Percentiles rank a stretch among this genome's conserved stretches.
Evolutionary conservation across 2,329 filamentous ascomycete species (phyloP).

Genomic region (Clonostachys rhizophaga): DNA sequence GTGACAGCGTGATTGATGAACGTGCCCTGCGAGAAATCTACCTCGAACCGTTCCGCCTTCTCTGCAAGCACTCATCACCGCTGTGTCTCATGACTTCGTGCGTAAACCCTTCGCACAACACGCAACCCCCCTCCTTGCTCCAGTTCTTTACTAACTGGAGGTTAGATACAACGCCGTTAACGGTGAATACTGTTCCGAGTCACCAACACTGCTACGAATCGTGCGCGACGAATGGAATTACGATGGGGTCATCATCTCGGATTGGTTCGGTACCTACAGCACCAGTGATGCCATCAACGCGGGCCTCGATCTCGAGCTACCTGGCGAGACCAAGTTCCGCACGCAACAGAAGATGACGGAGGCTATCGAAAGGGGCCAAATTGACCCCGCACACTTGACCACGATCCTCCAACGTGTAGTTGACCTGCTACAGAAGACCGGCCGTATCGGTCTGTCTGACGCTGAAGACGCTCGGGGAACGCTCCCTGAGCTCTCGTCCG

Average conservation of each 20-base stretch:
- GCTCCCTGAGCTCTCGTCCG: constrained; percentile 9
- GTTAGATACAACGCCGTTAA: no score
- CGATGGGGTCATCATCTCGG: constrained; percentile 38
- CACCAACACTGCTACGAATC: no score
- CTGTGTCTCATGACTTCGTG: constrained; percentile 33
- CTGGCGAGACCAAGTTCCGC: constrained; percentile 19
- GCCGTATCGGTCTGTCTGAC: no score
- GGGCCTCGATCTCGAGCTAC: constrained; percentile 26
- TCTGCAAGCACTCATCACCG: constrained; percentile 30
- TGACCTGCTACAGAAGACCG: no score
- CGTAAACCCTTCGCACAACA: no score
- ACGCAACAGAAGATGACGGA: constrained; percentile 13
- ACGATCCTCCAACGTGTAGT: no score
- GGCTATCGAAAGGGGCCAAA: constrained; percentile 12
- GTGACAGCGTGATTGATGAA: constrained; percentile 18
- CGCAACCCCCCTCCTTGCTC: no score
- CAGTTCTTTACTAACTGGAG: no score
- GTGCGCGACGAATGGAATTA: constrained; percentile 31
- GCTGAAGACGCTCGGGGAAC: background rate
- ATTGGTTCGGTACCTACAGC: constrained; percentile 33
- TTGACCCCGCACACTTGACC: no score
- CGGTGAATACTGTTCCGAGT: no score
- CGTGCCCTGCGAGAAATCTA: constrained; percentile 31
- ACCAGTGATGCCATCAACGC: constrained; percentile 21
- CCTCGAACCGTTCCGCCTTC: constrained; percentile 36